These are phyloP conservation scores for Candida palmyrensis DNA, from an alignment of 805 yeast genomes.

Conservation along the genomic window DNA sequence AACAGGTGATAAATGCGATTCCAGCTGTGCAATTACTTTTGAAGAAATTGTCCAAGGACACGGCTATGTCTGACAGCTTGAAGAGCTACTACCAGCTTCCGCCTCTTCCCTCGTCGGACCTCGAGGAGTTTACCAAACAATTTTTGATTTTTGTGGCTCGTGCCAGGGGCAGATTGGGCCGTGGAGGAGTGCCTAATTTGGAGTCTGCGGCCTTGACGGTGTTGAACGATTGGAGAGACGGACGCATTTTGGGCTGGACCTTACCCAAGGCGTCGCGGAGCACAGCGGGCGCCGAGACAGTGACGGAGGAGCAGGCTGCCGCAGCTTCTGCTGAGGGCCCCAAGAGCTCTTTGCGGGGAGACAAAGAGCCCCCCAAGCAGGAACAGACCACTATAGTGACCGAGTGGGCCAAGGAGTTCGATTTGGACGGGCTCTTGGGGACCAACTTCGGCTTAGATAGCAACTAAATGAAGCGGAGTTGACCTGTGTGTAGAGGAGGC, in stretches of 20 bases:
- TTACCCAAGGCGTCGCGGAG: slow-evolving; percentile 55
- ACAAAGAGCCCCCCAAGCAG: slow-evolving; percentile 42
- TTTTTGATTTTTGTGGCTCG: slow-evolving; percentile 91
- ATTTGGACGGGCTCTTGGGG: slow-evolving; percentile 73
- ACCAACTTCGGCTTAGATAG: slow-evolving; percentile 33
- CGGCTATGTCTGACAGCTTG: slow-evolving; percentile 73
- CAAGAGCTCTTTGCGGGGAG: slow-evolving; percentile 36
- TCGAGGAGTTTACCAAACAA: slow-evolving; percentile 77
- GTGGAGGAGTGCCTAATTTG: slow-evolving; percentile 89
- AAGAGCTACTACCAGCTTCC: slow-evolving; percentile 74
- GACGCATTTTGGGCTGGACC: slow-evolving; percentile 88
- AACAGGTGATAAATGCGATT: slow-evolving; percentile 76
- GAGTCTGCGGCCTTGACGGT: slow-evolving; percentile 79
- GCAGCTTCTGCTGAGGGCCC: slow-evolving; percentile 27
- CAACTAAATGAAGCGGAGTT: neutral
- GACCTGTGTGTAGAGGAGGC: too few relatives aligned
- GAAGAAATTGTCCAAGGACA: slow-evolving; percentile 67
- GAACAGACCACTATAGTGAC: slow-evolving; percentile 78
- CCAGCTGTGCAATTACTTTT: slow-evolving; percentile 75
- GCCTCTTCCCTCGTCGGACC: slow-evolving; percentile 64
- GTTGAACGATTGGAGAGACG: slow-evolving; percentile 95
- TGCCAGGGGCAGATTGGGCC: slow-evolving; percentile 84
- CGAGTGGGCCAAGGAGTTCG: slow-evolving; percentile 92
- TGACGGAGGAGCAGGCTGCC: slow-evolving; percentile 11
- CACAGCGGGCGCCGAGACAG: slow-evolving; percentile 19